phyloP scores from a whole-genome alignment of 2,329 filamentous ascomycete species.

The Fusarium napiforme region DNA sequence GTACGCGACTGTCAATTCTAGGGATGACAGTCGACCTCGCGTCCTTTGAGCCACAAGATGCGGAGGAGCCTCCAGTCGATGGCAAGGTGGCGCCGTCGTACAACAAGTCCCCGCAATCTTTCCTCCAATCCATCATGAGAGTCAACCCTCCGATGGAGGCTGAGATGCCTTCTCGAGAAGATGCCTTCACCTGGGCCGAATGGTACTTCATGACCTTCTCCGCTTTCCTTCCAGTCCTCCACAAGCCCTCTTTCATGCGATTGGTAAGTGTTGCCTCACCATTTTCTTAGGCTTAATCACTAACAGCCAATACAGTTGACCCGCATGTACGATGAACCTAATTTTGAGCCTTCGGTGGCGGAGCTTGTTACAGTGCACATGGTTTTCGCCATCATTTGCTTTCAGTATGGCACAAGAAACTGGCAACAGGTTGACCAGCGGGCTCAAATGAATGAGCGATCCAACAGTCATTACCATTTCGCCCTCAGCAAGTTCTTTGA shows the following conservation, averaged over 20 bases:
- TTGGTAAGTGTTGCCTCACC: constrained; percentile 61
- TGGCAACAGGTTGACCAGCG: constrained; percentile 64
- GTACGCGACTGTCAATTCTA: constrained; percentile 80
- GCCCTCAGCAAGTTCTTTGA: constrained; percentile 75
- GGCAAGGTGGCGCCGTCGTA: constrained; percentile 61
- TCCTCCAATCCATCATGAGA: constrained; percentile 73
- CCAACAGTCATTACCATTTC: constrained; percentile 83
- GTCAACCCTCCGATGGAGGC: constrained; percentile 67
- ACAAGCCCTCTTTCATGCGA: constrained; percentile 77
- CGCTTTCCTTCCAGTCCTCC: constrained; percentile 79
- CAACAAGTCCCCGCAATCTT: constrained; percentile 78
- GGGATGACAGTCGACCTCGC: constrained; percentile 84
- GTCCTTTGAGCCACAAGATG: constrained; percentile 74
- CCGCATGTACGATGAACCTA: constrained; percentile 76
- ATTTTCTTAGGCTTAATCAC: neutral
- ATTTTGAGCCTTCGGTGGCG: constrained; percentile 69
- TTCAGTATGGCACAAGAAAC: constrained; percentile 80
- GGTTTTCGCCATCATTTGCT: constrained; percentile 81
- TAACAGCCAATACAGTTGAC: constrained; percentile 58
- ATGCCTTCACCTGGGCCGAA: constrained; percentile 75
- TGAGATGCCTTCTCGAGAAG: constrained; percentile 70
- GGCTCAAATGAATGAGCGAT: constrained; percentile 68
- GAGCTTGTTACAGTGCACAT: constrained; percentile 80
- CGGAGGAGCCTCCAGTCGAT: constrained; percentile 64
- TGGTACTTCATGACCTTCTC: constrained; percentile 81